These are phyloP conservation scores for Umbelopsis sp. DNA, from an alignment of 192 early-diverging fungal genomes.

Conservation along the genomic window DNA sequence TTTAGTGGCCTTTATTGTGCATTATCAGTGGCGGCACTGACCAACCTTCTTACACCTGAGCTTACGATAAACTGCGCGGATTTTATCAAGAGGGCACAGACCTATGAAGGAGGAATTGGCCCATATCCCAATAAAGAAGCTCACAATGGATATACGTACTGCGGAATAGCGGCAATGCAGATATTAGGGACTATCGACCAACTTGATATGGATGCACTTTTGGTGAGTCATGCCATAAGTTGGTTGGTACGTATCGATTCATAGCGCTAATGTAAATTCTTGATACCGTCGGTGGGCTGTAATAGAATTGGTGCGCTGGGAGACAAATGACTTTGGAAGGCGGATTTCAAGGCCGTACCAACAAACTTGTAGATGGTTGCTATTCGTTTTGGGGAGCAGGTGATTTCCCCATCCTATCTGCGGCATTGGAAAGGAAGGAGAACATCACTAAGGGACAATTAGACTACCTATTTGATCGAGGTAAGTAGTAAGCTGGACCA, in stretches of 20 bases:
- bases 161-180: conserved; percentile 86
- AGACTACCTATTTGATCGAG: conserved; percentile 53
- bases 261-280: neutral
- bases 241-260: neutral
- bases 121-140: conserved; percentile 83
- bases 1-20: conserved; percentile 85
- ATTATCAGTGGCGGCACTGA: conserved; percentile 72
- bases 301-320: conserved; percentile 69
- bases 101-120: conserved; percentile 93
- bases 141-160: conserved; percentile 96
- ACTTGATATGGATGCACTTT: conserved; percentile 63
- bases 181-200: conserved; percentile 67
- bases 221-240: conserved; percentile 40
- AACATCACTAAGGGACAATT: neutral
- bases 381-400: conserved; percentile 97
- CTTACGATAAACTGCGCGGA: conserved; percentile 62
- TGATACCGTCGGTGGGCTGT: neutral
- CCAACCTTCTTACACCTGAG: conserved; percentile 84
- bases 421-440: conserved; percentile 33
- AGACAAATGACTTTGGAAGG: conserved; percentile 92
- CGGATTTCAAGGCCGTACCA: conserved; percentile 94
- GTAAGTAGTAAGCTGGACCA: conserved; percentile 29
- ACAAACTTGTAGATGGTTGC: conserved; percentile 98
- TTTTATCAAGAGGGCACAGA: conserved; percentile 78
- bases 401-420: conserved; percentile 68